Conservation (phyloP, 306 rosid genomes). For the Casuarina cunninghamiana region DNA sequence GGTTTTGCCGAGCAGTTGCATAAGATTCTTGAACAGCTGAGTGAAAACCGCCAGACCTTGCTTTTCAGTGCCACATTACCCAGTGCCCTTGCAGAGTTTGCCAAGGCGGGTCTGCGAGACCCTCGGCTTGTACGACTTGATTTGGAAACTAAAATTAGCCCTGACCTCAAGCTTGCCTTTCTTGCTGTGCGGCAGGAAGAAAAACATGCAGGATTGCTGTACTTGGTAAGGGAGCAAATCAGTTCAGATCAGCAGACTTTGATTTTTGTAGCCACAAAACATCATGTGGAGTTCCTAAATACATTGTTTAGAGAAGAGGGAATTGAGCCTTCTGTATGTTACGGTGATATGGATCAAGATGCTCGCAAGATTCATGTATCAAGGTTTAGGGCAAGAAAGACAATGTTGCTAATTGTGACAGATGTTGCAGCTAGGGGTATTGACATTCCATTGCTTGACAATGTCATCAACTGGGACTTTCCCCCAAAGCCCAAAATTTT, state of each 20-base stretch:
- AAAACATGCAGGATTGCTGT: constrained; percentile 67
- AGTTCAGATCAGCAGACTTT: constrained; percentile 73
- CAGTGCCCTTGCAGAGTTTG: constrained; percentile 94
- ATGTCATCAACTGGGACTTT: constrained; percentile 96
- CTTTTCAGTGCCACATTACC: constrained; percentile 93
- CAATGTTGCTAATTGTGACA: constrained; percentile 90
- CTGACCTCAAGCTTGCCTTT: constrained; percentile 79
- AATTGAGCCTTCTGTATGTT: constrained; percentile 84
- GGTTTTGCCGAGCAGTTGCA: constrained; percentile 93
- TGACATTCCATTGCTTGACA: constrained; percentile 95
- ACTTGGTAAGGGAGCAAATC: constrained; percentile 80
- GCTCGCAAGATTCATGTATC: constrained; percentile 85
- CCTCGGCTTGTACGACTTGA: constrained; percentile 89
- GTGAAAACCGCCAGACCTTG: constrained; percentile 86
- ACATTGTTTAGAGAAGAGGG: constrained; percentile 74
- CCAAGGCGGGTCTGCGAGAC: constrained; percentile 92
- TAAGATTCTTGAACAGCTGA: constrained; percentile 67
- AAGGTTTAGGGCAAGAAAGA: constrained; percentile 80
- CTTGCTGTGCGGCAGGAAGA: constrained; percentile 85
- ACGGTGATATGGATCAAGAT: constrained; percentile 98
- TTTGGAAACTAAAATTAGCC: constrained; percentile 84
- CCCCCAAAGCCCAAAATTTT: constrained; percentile 91
- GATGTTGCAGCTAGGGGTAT: constrained; percentile 95
- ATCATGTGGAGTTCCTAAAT: constrained; percentile 86
- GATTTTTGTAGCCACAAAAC: constrained; percentile 84